Evolutionary conservation across 78 protist species (phyloP), one percentile per base, ranked within the genome.

Genomic region (Polysphondylium violaceum): DNA sequence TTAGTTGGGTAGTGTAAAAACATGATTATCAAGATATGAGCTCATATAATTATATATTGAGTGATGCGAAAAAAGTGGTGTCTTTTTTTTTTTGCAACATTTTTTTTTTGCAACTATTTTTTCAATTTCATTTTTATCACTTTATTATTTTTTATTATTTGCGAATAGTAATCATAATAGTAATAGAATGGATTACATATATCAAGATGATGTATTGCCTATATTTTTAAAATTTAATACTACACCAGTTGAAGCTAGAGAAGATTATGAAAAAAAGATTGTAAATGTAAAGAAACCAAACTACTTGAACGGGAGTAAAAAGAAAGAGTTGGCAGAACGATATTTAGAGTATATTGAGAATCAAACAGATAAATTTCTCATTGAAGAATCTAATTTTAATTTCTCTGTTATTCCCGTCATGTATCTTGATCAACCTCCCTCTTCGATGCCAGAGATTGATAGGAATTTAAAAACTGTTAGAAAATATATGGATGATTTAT

Each of bases 401-500:
- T 78, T 78, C 51, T 78, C 88, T 3, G 55, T 23, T 53, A 58
- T 58, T 12, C 88, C 88, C 2, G 50, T 31, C 8, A 78, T 58
- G 73, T 78, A 78, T 65, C 25, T 78, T 11, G 88, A 78, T 38
- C 36, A 27, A 23, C 88, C 88, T 36, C 88, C 88, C 3, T 58
- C 88, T 23, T 78, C 88, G 3, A 65, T 78, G 88, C 0, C 88
- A 65, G 88, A 78, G 74, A 78, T 65, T 51, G 76, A 78, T 21
- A 63, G 76, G 27, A 40, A 78, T 31, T 41, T 78, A 21, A 56
- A 36, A 7, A 78, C 53, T n/a, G 88, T 78, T 23, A 63, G 88
- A 67, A 25, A 38, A 31, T 56, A 56, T 41, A 33, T 78, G 55
- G 88, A 78, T 40, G 56, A 47, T 47, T 40, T 78, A 65, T 33